Evolutionary conservation across 2,329 filamentous ascomycete genomes (phyloP), one percentile per base, ranked within the genome.

Genomic region (Phaeosphaeria sp.): DNA sequence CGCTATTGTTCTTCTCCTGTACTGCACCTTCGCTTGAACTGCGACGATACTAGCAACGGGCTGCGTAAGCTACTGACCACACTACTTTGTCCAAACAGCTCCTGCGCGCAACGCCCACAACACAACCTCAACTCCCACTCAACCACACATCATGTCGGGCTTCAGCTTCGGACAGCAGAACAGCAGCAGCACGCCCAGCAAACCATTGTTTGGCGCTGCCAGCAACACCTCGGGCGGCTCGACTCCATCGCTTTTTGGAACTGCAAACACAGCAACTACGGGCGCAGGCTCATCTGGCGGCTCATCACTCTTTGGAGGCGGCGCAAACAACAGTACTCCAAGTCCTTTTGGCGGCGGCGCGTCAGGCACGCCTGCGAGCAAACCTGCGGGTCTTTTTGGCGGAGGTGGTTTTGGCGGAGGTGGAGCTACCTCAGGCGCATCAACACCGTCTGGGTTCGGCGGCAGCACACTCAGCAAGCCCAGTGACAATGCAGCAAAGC

Each of bases 101-200:
- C 48, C 51, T 43, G 48, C 46, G 55, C 59, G 54, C 54, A 54
- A 56, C 58, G 27, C 47, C 51, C 42, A 59, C 59, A 27, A 54
- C 48, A 43, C 21, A 6, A 48, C 48, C 27, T 6, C 53, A 53
- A 36, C 43, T 11, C 41, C 5, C 36, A 46, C n/a, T 48, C 59
- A 42, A 60, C 55, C 61, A 46, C 62, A 50, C 57, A 62, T 58
- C 49, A 74, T 72, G 69, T 59, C 71, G 42, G 61, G 62, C 23
- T 74, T 73, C 58, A 72, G 58, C 20, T 83, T 79, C 51, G 78
- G 78, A 54, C 49, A 51, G 52, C 50, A 55, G 56, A 59, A 50
- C 46, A 56, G 59, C 50, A 57, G 65, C 47, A 68, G 58, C 58
- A 68, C 71, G 33, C 65, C 73, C 1, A 70, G 65, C 56, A 72